Conservation (phyloP, 2,329 filamentous ascomycete genomes). For the Colletotrichum euphorbiae region DNA sequence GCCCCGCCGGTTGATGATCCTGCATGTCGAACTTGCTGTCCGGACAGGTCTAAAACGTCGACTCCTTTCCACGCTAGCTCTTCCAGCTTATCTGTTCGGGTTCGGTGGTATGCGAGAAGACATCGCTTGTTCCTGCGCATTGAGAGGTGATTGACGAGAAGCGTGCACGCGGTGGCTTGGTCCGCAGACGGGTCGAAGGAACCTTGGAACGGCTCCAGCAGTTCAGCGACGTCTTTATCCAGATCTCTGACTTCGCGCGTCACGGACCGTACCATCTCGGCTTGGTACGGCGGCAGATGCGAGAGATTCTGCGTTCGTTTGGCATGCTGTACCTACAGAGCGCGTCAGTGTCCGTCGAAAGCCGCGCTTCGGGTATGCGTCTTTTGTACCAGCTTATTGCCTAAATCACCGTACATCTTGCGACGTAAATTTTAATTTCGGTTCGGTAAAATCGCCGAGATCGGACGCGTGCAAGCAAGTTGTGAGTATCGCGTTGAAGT, state of each 20-base stretch:
- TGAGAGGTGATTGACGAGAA: conserved; percentile 92
- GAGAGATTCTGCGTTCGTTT: conserved; percentile 91
- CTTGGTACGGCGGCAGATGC: conserved; percentile 90
- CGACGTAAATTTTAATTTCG: neutral
- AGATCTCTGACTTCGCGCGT: conserved; percentile 94
- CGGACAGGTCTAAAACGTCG: conserved; percentile 80
- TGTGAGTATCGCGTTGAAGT: neutral
- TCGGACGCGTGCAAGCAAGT: neutral
- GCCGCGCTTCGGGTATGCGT: neutral
- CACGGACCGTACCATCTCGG: conserved; percentile 87
- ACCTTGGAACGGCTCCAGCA: conserved; percentile 85
- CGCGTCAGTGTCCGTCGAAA: conserved; percentile 38
- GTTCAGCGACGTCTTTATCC: conserved; percentile 82
- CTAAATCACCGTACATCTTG: conserved; percentile 87
- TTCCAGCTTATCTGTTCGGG: conserved; percentile 90
- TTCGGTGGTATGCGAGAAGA: conserved; percentile 91
- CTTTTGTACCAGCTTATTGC: conserved; percentile 80
- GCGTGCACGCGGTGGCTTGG: conserved; percentile 84
- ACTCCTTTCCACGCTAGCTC: conserved; percentile 92
- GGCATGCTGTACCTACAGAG: conserved; percentile 85
- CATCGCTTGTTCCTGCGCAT: conserved; percentile 98
- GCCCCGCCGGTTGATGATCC: conserved; percentile 50
- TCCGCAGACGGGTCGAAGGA: conserved; percentile 87
- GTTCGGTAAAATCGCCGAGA: neutral
- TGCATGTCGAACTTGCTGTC: conserved; percentile 62